Evolutionary conservation across 2,329 filamentous ascomycete species (phyloP).

Genomic region (Daldinia sp.): DNA sequence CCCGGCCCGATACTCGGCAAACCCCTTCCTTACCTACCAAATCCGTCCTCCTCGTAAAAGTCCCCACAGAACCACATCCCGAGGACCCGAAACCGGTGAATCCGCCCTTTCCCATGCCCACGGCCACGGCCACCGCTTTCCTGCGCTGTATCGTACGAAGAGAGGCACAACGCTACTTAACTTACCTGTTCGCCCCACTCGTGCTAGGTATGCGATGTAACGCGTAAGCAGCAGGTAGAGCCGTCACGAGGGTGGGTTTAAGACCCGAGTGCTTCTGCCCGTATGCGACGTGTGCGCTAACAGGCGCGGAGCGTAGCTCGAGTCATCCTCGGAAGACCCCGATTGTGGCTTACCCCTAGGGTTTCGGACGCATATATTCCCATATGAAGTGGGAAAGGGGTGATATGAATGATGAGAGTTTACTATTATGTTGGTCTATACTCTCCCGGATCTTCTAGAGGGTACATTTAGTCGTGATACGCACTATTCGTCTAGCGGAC

Average conservation of each 20-base stretch:
- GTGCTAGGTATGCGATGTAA: constrained; percentile 24
- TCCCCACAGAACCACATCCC: not conserved
- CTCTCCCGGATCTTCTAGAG: no score
- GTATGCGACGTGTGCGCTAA: not conserved
- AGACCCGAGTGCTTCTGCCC: not conserved
- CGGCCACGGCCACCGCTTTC: not conserved
- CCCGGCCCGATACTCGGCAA: not conserved
- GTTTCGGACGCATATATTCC: not conserved
- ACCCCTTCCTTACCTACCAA: not conserved
- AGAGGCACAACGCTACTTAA: not conserved
- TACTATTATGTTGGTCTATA: not conserved
- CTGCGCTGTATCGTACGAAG: not conserved
- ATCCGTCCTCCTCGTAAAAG: no score
- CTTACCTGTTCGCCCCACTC: not conserved
- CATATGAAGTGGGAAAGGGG: not conserved
- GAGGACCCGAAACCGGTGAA: not conserved
- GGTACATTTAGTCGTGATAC: no score
- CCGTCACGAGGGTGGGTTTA: constrained; percentile 10
- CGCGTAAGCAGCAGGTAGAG: constrained; percentile 20
- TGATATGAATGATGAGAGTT: not conserved
- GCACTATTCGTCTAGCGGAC: no score
- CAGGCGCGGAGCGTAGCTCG: not conserved
- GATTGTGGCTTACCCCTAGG: not conserved
- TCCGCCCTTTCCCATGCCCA: no score
- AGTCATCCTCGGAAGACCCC: not conserved